Conservation (phyloP, 352 stramenopile species). For the Plasmopara viticola region DNA sequence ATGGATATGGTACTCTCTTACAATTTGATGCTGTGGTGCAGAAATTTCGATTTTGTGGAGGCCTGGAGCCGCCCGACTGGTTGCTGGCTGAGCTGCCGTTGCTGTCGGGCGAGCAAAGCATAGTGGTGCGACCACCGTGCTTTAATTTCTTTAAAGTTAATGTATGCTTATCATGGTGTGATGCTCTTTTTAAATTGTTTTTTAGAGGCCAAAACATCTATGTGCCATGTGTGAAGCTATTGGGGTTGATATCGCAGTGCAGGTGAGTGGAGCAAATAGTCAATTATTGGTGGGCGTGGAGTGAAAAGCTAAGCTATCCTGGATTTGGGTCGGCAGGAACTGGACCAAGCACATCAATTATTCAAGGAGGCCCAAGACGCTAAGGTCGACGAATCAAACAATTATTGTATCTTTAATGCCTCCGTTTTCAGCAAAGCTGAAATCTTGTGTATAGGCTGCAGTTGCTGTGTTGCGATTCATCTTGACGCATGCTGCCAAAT, state of each 20-base stretch:
- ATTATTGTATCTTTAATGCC: background rate
- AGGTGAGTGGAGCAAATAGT: constrained; percentile 6
- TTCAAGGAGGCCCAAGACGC: constrained; percentile 16
- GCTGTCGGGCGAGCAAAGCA: constrained; percentile 22
- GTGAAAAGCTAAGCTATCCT: background rate
- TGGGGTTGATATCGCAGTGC: constrained; percentile 21
- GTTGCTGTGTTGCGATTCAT: constrained; percentile 42
- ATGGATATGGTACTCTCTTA: background rate
- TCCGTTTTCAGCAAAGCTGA: background rate
- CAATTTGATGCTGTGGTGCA: constrained; percentile 1
- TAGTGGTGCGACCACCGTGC: constrained; percentile 12
- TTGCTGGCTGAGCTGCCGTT: constrained; percentile 42
- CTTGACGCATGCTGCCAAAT: constrained; percentile 42
- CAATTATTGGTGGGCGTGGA: background rate
- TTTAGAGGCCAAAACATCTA: too few relatives aligned
- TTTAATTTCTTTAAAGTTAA: background rate
- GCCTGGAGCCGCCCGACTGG: constrained; percentile 60
- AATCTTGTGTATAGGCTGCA: constrained; percentile 13
- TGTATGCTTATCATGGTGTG: background rate
- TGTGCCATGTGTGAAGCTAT: constrained; percentile 19
- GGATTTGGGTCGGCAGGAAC: constrained; percentile 12
- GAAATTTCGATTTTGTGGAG: constrained; percentile 57
- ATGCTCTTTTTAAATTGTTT: constrained; percentile 2
- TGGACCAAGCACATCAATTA: constrained; percentile 10
- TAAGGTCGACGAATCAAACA: constrained; percentile 14